These are phyloP conservation scores for Fusarium cyanostomum DNA, from an alignment of 2,329 filamentous ascomycete species.

Conservation along the genomic window DNA sequence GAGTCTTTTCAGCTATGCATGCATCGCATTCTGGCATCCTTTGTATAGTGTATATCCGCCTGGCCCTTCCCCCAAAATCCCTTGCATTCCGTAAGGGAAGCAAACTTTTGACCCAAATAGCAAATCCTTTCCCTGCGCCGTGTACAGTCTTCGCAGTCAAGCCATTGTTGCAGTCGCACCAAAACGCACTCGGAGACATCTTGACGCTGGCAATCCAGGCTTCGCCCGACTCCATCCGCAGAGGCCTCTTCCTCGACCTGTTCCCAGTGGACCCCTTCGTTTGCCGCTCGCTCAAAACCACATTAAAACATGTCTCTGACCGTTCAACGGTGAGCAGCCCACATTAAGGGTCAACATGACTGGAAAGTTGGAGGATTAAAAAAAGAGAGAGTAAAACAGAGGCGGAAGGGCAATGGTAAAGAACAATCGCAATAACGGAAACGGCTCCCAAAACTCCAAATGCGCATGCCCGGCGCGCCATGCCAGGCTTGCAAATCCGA, in stretches of 20 bases:
- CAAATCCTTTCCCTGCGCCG: conserved; percentile 23
- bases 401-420: conserved; percentile 9
- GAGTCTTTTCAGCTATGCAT: conserved; percentile 38
- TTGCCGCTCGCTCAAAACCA: conserved; percentile 18
- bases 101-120: conserved; percentile 37
- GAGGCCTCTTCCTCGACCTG: conserved; percentile 11
- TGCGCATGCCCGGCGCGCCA: conserved; percentile 35
- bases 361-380: conserved; percentile 33
- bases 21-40: conserved; percentile 42
- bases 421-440: conserved; percentile 20
- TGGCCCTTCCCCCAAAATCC: conserved; percentile 27
- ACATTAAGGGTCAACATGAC: conserved; percentile 25
- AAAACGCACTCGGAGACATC: conserved; percentile 26
- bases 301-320: conserved; percentile 33
- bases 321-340: conserved; percentile 41
- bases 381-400: conserved; percentile 27
- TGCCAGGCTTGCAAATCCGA: conserved; percentile 34
- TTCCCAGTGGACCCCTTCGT: conserved; percentile 11
- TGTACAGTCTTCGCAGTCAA: conserved; percentile 38
- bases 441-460: conserved; percentile 38
- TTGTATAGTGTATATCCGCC: conserved; percentile 43
- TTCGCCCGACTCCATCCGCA: conserved; percentile 23
- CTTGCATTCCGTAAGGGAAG: conserved; percentile 33
- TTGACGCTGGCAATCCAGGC: conserved; percentile 32
- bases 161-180: conserved; percentile 27